A percentile compares a stretch with the other conserved stretches of the same genome.
phyloP scores from a whole-genome alignment of 495 filamentous ascomycete species.

The Tuber aestivum region DNA sequence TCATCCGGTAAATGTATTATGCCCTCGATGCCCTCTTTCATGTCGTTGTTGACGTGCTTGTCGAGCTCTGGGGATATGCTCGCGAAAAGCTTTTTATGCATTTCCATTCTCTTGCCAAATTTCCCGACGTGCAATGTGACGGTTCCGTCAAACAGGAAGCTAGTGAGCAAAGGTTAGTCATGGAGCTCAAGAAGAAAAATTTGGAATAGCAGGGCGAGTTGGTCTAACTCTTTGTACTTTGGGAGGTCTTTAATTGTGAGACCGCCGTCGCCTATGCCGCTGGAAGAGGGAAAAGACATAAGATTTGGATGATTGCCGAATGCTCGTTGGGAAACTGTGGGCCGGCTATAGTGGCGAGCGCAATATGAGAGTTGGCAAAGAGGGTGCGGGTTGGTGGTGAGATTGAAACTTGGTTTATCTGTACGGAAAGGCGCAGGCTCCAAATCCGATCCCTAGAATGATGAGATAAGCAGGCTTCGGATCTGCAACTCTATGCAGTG shows the following conservation, averaged over 20 bases:
- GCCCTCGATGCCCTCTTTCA: not conserved
- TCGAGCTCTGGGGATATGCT: not conserved
- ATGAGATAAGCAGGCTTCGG: no score
- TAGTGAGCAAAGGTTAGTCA: not conserved
- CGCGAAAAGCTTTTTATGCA: not conserved
- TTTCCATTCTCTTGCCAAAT: not conserved
- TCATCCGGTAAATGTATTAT: not conserved
- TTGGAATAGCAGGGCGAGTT: not conserved
- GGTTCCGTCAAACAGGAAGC: not conserved
- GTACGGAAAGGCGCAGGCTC: no score
- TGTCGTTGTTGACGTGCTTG: not conserved
- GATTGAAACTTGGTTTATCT: not conserved
- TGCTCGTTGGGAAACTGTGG: not conserved
- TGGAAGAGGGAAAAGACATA: no score
- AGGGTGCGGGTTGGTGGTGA: not conserved
- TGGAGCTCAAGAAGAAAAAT: not conserved
- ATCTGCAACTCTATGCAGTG: no score
- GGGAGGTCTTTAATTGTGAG: not conserved
- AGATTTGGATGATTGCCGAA: not conserved
- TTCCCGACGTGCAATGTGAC: not conserved
- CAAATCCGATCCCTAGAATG: no score
- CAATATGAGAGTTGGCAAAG: not conserved
- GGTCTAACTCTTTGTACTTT: not conserved
- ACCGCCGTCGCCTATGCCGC: no score
- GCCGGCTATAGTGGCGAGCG: not conserved